Base-by-base conservation (phyloP, 2,329 filamentous ascomycete species). In the Elsinoe australis region DNA sequence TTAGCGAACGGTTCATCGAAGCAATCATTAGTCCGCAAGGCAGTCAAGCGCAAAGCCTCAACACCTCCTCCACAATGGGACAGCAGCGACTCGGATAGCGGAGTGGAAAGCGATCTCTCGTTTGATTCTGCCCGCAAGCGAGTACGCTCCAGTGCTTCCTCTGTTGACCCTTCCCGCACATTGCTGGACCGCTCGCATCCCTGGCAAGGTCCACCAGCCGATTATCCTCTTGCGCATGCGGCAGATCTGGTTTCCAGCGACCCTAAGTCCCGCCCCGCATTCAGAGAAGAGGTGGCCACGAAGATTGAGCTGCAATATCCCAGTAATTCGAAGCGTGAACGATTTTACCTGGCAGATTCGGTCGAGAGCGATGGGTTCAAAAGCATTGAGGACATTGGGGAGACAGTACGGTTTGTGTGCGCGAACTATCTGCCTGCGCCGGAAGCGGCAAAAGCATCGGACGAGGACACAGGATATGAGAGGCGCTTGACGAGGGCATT, bases 291-390 rank as follows among this genome's bases (percentile, higher is more conserved):
- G 10, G 68, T 65, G 33, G 63, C 63, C 36, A 62, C 64, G 9
- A 65, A 68, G 39, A 64, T 71, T 15, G 71, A 82, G 60, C 69
- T 96, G 56, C 85, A 92, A 64, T 96, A 96, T 65, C 90, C 92
- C 7, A 89, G 86, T 63, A 71, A 74, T 53, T 76, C 79, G 49
- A 73, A 74, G 42, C 76, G 76, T 47, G 86, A 92, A 66, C 79
- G 82, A 56, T 87, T 84, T 59, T 77, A 87, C 55, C 75, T 90
- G 5, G 80, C 51, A 31, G 35, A 39, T 18, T 57, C 57, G 42
- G 53, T 83, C 54, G 86, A 94, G 55, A 83, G 76, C 58, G 75
- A 80, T 54, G 78, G 82, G 65, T 81, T 78, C 64, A 75, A 73
- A 59, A 74, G 73, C 29, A 73, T 87, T 42, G 75, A 83, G 56